Conservation (phyloP, 2,329 filamentous ascomycete genomes). For the Cladosporium velox region DNA sequence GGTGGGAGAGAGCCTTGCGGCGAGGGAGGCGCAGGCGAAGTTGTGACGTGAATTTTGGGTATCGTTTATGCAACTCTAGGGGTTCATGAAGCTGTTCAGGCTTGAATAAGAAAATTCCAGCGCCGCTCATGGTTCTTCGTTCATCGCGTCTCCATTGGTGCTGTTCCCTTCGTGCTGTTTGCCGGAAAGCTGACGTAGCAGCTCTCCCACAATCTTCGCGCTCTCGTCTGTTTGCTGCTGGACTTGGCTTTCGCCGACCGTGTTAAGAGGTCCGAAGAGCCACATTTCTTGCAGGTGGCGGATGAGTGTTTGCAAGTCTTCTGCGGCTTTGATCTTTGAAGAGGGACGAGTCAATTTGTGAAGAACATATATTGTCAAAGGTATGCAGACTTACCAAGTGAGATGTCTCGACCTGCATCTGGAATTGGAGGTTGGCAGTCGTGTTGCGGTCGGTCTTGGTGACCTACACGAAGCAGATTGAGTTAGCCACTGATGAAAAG, state of each 20-base stretch:
- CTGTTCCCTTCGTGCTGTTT: slow-evolving; percentile 5
- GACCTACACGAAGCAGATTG: slow-evolving; percentile 38
- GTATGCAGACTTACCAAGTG: slow-evolving; percentile 51
- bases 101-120: not conserved
- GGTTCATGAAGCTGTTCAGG: not conserved
- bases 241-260: slow-evolving; percentile 48
- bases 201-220: slow-evolving; percentile 49
- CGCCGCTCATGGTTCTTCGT: not conserved
- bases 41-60: slow-evolving; percentile 21
- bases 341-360: not conserved
- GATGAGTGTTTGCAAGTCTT: slow-evolving; percentile 63
- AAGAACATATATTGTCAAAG: not conserved
- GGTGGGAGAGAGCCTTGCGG: slow-evolving; percentile 32
- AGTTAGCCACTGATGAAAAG: not conserved
- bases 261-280: slow-evolving; percentile 66
- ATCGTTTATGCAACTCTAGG: not conserved
- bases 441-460: slow-evolving; percentile 55
- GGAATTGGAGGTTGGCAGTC: slow-evolving; percentile 59
- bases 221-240: slow-evolving; percentile 50
- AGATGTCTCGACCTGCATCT: slow-evolving; percentile 61
- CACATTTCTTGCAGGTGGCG: slow-evolving; percentile 66
- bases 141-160: not conserved
- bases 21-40: slow-evolving; percentile 23
- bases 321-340: slow-evolving; percentile 58
- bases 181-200: slow-evolving; percentile 40